Conservation (phyloP, 257 asterid species). For the Cynanchum wilfordii region DNA sequence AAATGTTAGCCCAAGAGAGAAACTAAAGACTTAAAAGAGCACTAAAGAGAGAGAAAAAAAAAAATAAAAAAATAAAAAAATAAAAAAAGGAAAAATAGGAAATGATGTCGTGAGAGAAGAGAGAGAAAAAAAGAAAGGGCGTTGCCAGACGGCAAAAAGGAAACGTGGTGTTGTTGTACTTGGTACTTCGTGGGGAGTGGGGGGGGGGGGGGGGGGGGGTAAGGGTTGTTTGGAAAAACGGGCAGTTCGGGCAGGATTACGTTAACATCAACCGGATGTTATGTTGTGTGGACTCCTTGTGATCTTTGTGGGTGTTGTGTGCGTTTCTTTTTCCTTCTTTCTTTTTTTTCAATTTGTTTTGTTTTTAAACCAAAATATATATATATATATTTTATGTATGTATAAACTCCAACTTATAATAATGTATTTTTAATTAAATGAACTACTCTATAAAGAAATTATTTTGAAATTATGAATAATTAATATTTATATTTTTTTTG, state of each 20-base stretch:
- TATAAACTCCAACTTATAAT: too few relatives aligned
- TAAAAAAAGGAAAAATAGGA: not conserved
- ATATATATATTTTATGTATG: too few relatives aligned
- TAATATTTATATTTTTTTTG: too few relatives aligned
- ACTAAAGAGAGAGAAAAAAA: not conserved
- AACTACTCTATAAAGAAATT: too few relatives aligned
- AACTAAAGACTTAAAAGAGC: not conserved
- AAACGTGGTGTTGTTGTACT: constrained; percentile 11
- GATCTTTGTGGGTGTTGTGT: not conserved
- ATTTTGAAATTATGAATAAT: too few relatives aligned
- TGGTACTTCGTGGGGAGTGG: not conserved
- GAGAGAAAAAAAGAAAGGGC: constrained; percentile 1
- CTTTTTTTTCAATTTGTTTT: not conserved
- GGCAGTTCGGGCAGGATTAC: constrained; percentile 16
- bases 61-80: too few relatives aligned
- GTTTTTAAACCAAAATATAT: too few relatives aligned
- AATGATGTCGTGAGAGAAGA: not conserved
- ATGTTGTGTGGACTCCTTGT: not conserved
- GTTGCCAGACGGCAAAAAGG: constrained; percentile 17
- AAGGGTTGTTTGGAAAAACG: not conserved
- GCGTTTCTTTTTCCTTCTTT: not conserved
- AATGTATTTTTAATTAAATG: too few relatives aligned
- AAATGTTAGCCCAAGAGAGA: not conserved
- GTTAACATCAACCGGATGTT: constrained; percentile 9
- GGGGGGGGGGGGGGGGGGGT: not conserved